Conservation (phyloP, 371 early-diverging fungal genomes). For the Mucor lusitanicus region DNA sequence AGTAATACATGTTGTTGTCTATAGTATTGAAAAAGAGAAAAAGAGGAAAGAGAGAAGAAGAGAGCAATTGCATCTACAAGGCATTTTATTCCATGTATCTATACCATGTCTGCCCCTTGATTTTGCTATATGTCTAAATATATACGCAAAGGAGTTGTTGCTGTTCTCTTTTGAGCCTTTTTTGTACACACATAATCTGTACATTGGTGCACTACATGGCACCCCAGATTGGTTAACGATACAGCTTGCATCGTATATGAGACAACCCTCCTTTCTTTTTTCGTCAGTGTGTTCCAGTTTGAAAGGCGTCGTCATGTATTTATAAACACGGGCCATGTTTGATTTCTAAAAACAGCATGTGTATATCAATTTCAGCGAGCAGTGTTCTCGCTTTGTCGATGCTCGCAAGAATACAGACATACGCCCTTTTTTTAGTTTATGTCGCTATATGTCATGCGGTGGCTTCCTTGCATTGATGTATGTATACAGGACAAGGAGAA, state of each 20-base stretch:
- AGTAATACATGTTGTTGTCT: slow-evolving; percentile 22
- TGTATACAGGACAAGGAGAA: not conserved
- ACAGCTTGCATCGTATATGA: slow-evolving; percentile 1
- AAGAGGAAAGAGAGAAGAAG: not conserved
- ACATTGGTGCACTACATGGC: not conserved
- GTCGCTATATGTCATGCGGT: slow-evolving; percentile 12
- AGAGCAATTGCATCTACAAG: not conserved
- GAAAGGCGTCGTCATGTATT: not conserved
- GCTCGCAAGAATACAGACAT: not conserved
- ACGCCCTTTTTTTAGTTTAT: not conserved
- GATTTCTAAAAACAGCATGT: not conserved
- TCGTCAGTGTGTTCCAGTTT: not conserved
- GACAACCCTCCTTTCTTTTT: not conserved
- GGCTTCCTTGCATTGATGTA: slow-evolving; percentile 3
- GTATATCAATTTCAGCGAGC: not conserved
- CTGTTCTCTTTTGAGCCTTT: slow-evolving; percentile 1
- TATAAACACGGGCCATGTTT: not conserved
- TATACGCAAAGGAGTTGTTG: not conserved
- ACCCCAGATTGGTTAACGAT: slow-evolving; percentile 14
- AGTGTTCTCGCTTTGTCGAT: not conserved
- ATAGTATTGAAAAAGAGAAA: not conserved
- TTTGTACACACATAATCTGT: not conserved
- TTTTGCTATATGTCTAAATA: not conserved
- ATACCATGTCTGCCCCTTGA: not conserved
- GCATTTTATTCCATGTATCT: not conserved